phyloP scores from a whole-genome alignment of 805 yeast genomes.

The Candida saitoana region DNA sequence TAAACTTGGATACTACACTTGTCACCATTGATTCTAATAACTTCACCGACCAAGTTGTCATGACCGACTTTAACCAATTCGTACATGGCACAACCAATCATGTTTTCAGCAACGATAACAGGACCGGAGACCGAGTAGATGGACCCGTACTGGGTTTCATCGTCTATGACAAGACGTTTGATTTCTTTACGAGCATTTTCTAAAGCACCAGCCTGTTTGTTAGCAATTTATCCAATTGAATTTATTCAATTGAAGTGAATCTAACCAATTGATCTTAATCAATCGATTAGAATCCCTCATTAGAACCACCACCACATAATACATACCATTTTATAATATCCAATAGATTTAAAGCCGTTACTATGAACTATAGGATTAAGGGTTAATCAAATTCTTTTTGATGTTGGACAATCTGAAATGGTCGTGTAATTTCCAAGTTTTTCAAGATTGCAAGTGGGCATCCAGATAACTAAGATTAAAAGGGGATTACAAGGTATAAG shows the following conservation, averaged over 20 bases:
- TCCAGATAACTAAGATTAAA: too few relatives aligned
- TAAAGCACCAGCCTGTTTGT: constrained; percentile 81
- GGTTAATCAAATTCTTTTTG: not conserved
- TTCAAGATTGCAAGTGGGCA: not conserved
- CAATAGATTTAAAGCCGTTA: not conserved
- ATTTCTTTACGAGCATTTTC: constrained; percentile 96
- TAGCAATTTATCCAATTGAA: constrained; percentile 5
- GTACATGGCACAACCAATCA: constrained; percentile 99
- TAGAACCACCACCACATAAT: not conserved
- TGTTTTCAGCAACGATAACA: constrained; percentile 94
- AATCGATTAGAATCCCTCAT: too few relatives aligned
- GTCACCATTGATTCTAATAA: constrained; percentile 92
- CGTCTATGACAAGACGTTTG: constrained; percentile 76
- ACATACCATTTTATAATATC: not conserved
- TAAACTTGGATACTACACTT: constrained; percentile 98
- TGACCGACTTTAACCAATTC: constrained; percentile 98
- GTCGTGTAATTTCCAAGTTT: not conserved
- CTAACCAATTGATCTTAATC: too few relatives aligned
- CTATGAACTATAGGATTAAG: not conserved
- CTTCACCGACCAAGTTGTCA: constrained; percentile 95
- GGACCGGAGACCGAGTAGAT: constrained; percentile 97
- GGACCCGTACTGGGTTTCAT: constrained; percentile 79
- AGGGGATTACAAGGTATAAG: too few relatives aligned
- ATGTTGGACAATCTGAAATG: not conserved
- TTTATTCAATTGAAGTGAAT: too few relatives aligned